Evolutionary conservation across 2,329 filamentous ascomycete genomes (phyloP).

Genomic region (Alternaria postmessia): DNA sequence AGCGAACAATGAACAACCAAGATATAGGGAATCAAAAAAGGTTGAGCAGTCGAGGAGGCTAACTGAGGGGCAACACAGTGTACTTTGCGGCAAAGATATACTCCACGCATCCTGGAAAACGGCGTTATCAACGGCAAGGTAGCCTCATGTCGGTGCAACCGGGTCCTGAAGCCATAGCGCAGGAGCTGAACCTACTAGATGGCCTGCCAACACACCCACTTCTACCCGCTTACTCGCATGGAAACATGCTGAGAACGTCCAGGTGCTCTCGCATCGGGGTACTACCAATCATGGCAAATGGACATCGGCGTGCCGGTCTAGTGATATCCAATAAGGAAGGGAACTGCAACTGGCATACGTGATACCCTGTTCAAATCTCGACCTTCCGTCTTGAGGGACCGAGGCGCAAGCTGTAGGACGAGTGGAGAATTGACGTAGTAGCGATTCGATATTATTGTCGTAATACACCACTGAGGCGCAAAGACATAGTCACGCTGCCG

Average conservation of each 20-base stretch:
- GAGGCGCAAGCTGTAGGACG: slow-evolving; percentile 11
- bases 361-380: slow-evolving; percentile 10
- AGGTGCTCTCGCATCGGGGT: slow-evolving; percentile 7
- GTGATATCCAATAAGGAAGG: slow-evolving; percentile 18
- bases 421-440: slow-evolving; percentile 16
- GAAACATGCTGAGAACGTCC: slow-evolving; percentile 21
- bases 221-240: slow-evolving; percentile 12
- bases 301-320: slow-evolving; percentile 6
- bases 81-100: slow-evolving; percentile 15
- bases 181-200: slow-evolving; percentile 25
- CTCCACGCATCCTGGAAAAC: neutral
- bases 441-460: slow-evolving; percentile 14
- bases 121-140: slow-evolving; percentile 7
- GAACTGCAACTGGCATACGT: slow-evolving; percentile 19
- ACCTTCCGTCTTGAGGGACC: slow-evolving; percentile 30
- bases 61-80: neutral
- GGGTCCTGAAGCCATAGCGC: slow-evolving; percentile 10
- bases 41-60: neutral
- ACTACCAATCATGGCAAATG: slow-evolving; percentile 11
- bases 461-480: slow-evolving; percentile 16
- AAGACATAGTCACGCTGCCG: slow-evolving; percentile 13
- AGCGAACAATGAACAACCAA: neutral
- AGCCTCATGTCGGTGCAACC: slow-evolving; percentile 5
- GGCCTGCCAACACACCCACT: slow-evolving; percentile 27
- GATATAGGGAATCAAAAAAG: neutral